Evolutionary conservation across 2,329 filamentous ascomycete species (phyloP), one percentile per base, ranked within the genome.

Genomic region (Fonsecaea pedrosoi): DNA sequence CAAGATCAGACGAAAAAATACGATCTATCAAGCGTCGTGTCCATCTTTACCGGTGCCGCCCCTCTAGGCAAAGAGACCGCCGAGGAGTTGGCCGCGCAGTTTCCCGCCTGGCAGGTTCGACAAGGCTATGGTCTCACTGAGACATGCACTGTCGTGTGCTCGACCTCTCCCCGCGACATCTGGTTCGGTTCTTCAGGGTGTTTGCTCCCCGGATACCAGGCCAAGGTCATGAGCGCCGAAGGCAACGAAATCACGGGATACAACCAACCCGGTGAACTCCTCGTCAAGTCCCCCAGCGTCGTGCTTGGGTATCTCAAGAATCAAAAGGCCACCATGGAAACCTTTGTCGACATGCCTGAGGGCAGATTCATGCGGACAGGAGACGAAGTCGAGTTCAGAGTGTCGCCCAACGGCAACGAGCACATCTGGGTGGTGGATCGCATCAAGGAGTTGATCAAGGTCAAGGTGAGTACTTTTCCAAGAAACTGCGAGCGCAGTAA

Each of bases 261-360:
- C 71, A 87, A 94, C 68, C 86, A 88, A 54, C 91, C 90, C 0
- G 94, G 94, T 40, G 94, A 97, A 78, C 84, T 97, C 13, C 83
- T 92, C 18, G 86, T 96, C 25, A 91, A 92, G 75, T 87, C 87
- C 0, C 93, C 92, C 0, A 89, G 89, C 0, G 86, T 96, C 0
- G 88, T 91, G 0, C 79, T 97, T 0, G 94, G 94, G 0, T 97
- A 97, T 73, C 81, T 96, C 61, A 90, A 96, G 79, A 96, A 97
- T 74, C 88, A 91, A 54, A 89, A 91, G 74, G 92, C 94, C 2
- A 96, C 89, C 21, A 83, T 85, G 60, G 92, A 96, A 76, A 95
- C 93, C 0, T 97, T 92, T 74, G 70, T 74, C 6, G 89, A 93
- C 70, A 83, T 84, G n/a, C 75, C 80, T 13, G 88, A 88, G 9